Evolutionary conservation across 805 yeast genomes (phyloP), one percentile per base, ranked within the genome.

Genomic region (Teunomyces pallodes): DNA sequence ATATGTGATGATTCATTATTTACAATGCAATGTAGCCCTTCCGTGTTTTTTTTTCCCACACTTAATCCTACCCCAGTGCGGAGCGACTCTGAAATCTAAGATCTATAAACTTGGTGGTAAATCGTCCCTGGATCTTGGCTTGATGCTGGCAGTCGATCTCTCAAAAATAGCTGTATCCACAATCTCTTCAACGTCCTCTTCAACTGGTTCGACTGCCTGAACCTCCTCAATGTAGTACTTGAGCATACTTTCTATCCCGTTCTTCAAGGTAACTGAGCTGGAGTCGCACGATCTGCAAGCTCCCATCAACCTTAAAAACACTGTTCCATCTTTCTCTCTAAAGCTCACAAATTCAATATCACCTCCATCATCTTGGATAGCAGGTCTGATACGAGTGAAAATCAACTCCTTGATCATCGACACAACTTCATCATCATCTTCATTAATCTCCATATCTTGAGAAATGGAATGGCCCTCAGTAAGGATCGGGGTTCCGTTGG

Each of bases 341-440:
- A 84, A 83, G 1, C 72, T 70, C 30, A 84, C 81, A 65, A 83
- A 84, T 56, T 83, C 87, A 40, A 84, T 78, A 58, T 84, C 90
- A 4, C 90, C 90, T 41, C 90, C 90, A 58, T 84, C 90, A 51
- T 84, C 90, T 60, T 83, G 87, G 51, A 84, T 75, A 0, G 89
- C 88, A 1, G 90, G 90, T 61, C 86, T 76, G 43, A 84, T 84
- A 59, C 87, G 74, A 1, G 90, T 84, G 61, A 82, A 82, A 32
- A 84, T 81, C 53, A 84, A 66, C 61, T 84, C 90, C 55, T 84
- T 84, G 56, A 84, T 84, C 79, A 83, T 84, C 24, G 77, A 74
- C 5, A 82, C 80, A 14, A 84, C 70, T 53, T 84, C 90, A 50
- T 82, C 87, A 52, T 84, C 89, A 9, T 82, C 83, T 20, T 84